These are phyloP conservation scores for Drosera capensis DNA, from an alignment of 148 eudicot genomes.

Conservation along the genomic window DNA sequence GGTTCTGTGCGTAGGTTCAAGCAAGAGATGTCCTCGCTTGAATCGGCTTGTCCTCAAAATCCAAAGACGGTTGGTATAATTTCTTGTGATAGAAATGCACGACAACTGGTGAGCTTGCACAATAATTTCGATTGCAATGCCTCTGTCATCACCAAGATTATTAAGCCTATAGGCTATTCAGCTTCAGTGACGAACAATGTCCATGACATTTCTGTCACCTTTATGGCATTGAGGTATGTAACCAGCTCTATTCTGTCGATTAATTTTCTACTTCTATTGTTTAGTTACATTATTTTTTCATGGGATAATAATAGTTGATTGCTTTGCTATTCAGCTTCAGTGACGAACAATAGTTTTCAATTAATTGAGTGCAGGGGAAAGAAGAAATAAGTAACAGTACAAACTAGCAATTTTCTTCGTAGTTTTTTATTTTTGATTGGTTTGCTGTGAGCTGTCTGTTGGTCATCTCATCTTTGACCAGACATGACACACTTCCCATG, in stretches of 20 bases:
- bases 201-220: slow-evolving; percentile 55
- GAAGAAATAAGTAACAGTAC: too few relatives aligned
- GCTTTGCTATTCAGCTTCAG: too few relatives aligned
- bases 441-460: too few relatives aligned
- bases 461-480: too few relatives aligned
- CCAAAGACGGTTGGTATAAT: not conserved
- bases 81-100: slow-evolving; percentile 14
- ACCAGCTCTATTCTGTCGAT: slow-evolving; percentile 3
- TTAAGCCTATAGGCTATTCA: slow-evolving; percentile 65
- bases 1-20: slow-evolving; percentile 75
- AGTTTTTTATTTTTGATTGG: too few relatives aligned
- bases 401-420: too few relatives aligned
- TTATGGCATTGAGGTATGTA: slow-evolving; percentile 66
- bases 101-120: slow-evolving; percentile 13
- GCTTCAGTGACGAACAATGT: slow-evolving; percentile 34
- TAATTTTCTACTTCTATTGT: slow-evolving; percentile 1
- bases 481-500: too few relatives aligned
- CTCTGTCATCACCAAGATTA: slow-evolving; percentile 36
- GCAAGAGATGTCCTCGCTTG: slow-evolving; percentile 20
- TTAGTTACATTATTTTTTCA: not conserved
- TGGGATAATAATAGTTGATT: too few relatives aligned
- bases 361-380: too few relatives aligned
- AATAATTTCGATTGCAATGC: slow-evolving; percentile 20
- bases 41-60: slow-evolving; percentile 19
- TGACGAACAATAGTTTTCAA: too few relatives aligned